Evolutionary conservation across 2,329 filamentous ascomycete genomes (phyloP), one percentile per base, ranked within the genome.

Genomic region (Alternaria gansuensis): DNA sequence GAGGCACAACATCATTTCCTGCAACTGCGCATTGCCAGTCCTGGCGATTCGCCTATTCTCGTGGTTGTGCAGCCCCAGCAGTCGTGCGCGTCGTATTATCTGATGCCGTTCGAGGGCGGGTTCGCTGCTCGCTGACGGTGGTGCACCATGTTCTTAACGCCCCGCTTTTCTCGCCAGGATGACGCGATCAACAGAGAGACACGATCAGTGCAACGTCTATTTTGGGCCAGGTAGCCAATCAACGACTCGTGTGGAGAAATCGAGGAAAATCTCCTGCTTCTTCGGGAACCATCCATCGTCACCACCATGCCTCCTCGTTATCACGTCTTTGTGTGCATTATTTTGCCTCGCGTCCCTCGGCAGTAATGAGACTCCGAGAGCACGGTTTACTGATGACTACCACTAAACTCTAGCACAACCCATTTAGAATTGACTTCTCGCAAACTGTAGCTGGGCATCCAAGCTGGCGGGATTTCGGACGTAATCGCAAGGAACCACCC

Each of bases 161-260:
- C 68, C 66, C 67, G 57, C 62, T 54, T 64, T 62, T 53, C 44
- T 37, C 46, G 43, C 65, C 52, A 48, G 58, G 59, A 69, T 69
- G 65, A 66, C 64, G 62, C 62, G 61, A 64, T 53, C 45, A 31
- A 13, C 31, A 51, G 52, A 40, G 53, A 57, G 50, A 44, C 44
- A 57, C 55, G 29, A 41, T 41, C 49, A 51, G 44, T 48, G 37
- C 49, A 36, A 46, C 57, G 51, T 54, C 64, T 70, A 66, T 66
- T 70, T 66, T 69, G 54, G 59, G 55, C 58, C n/a, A 51, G 44
- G 50, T 34, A 40, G 49, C 66, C 63, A 62, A 65, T 58, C 57
- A 58, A 45, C 51, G 31, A 29, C 51, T 14, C 28, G n/a, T 34
- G 17, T 40, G 29, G 51, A 44, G 41, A 52, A 43, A 53, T 43